Conservation (phyloP, 306 rosid species). For the Lithocarpus polystachyus region DNA sequence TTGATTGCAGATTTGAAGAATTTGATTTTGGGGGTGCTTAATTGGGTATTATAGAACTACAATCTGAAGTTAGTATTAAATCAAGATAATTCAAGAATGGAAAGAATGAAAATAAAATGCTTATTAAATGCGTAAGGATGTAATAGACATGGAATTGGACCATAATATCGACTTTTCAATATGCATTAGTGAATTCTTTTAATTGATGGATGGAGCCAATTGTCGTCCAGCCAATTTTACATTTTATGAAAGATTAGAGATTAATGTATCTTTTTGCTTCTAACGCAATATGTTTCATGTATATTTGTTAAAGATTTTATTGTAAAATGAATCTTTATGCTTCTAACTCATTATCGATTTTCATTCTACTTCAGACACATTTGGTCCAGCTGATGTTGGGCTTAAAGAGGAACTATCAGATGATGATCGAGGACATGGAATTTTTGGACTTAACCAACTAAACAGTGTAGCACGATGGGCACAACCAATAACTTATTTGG, state of each 20-base stretch:
- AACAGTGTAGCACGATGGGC: constrained; percentile 76
- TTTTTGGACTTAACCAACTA: constrained; percentile 51
- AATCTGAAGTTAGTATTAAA: not conserved
- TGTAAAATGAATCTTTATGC: constrained; percentile 4
- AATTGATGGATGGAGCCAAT: not conserved
- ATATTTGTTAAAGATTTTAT: constrained; percentile 1
- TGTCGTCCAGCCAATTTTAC: too few relatives aligned
- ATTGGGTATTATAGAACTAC: not conserved
- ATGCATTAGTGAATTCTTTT: not conserved
- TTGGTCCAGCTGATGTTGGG: constrained; percentile 74
- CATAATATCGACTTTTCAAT: not conserved
- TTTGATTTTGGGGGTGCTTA: not conserved
- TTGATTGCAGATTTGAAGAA: not conserved
- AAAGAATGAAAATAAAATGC: not conserved
- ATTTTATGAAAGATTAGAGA: not conserved
- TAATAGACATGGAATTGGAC: not conserved
- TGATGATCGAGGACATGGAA: constrained; percentile 82
- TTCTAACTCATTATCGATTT: constrained; percentile 19
- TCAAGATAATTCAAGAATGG: not conserved
- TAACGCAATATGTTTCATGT: constrained; percentile 2
- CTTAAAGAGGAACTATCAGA: constrained; percentile 64
- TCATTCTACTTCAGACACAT: constrained; percentile 45
- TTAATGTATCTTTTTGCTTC: too few relatives aligned
- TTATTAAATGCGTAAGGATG: not conserved
- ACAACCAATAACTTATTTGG: constrained; percentile 82